Base-by-base conservation (phyloP, 495 filamentous ascomycete genomes). In the Penicillium macrosclerotiorum region DNA sequence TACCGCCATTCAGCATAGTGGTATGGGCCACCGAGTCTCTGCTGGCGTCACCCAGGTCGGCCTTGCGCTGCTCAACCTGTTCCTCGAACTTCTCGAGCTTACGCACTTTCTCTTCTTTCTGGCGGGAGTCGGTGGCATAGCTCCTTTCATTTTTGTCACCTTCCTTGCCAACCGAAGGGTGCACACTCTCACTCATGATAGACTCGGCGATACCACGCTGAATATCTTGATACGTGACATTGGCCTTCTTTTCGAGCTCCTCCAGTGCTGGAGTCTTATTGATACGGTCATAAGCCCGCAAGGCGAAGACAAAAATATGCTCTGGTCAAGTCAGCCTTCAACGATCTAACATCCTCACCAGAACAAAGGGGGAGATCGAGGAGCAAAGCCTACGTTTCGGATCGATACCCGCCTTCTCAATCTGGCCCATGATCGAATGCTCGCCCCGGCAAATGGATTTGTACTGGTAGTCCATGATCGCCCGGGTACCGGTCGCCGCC, bases 401-500 rank as follows among this genome's bases (percentile, higher is more conserved):
- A 54, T 96, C 79, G 12, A 96, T 80, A 3, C 89, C 92, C 52
- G 88, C 78, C 3, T 83, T 84, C 17, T 75, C 65, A 20, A 96
- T 81, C 54, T 86, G 86, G 12, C 78, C 85, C 55, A 85, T 90
- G 37, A 96, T 96, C 8, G 88, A 95, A 62, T 96, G 75, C 54
- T 95, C 83, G 2, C 93, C 92, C 9, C 92, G 86, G 55, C 83
- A 84, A 47, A 98, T 95, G 1, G 89, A 93, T 63, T 93, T 96
- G 69, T 92, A 98, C 63, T 96, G 92, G 63, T 96, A 98, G 59
- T 96, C 91, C 89, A 98, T 98, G 59, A 96, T 98, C 3, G 90
- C 90, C 45, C 89, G 71, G 0, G 92, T 96, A 17, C 93, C 92
- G 14, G 77, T 78, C 1, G 93, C 92, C 19, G 84, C 89, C 51